Evolutionary conservation across 257 asterid species (phyloP), one percentile per base, ranked within the genome.

Genomic region (Thymus quinquecostatus): DNA sequence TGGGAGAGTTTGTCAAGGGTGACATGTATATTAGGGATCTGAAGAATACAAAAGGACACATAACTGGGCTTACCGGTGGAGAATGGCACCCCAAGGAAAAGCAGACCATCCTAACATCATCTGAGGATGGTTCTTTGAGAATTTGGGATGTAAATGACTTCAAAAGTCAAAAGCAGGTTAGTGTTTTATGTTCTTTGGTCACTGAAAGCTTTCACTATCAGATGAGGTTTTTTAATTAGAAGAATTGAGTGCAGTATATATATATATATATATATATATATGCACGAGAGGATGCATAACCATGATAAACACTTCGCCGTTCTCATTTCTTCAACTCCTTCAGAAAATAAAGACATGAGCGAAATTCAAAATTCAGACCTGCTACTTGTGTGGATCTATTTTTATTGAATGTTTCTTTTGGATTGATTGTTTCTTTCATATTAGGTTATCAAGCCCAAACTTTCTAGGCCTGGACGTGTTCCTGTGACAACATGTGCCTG

Each of bases 11-110:
- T 82, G 85, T 89, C 72, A 94, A 90, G 80, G 99, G 99, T 67
- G 98, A 91, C 77, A 94, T 94, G 99, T 94, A 94, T 81, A 94
- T 94, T 58, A 86, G 97, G 77, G 98, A 94, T 81, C 97, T 94
- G 66, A 91, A 94, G 90, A 86, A 89, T 68, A 94, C 98, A 10
- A 94, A 94, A 83, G 99, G 99, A 65, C 99, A 94, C 84, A 91
- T 94, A 75, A 70, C 96, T 77, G 98, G 99, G 71, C 73, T 94
- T 87, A 94, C 98, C n/a, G 83, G 95, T 60, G 99, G 99, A 60
- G 96, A 94, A 75, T 94, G 99, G 98, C 84, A 91, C 71, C 99
- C 99, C 11, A 88, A 82, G 85, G 75, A 87, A 8, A 94, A 87
- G 83, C 98, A 94, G 84, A 88, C 89, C 12, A 86, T 94, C 75